Evolutionary conservation across 2,329 filamentous ascomycete species (phyloP).

Genomic region (Colletotrichum siamense): DNA sequence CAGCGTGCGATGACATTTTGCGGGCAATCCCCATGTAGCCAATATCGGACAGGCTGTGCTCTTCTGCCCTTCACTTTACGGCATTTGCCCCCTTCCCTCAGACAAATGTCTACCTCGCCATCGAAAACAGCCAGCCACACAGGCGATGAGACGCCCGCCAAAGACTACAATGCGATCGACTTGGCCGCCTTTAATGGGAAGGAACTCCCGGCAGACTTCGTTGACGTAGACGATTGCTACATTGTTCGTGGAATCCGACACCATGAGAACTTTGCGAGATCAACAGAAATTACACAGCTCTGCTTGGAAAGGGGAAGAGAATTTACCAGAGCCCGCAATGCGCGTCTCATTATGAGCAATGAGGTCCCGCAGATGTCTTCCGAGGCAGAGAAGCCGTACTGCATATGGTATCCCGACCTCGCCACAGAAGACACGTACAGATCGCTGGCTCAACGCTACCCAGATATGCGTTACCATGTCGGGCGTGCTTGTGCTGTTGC

Average conservation of each 20-base stretch:
- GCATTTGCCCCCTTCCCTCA: accelerated
- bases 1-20: accelerated
- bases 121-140: not conserved
- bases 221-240: not conserved
- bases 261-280: not conserved
- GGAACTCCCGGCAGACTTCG: not conserved
- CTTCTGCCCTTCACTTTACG: not conserved
- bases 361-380: constrained; percentile 30
- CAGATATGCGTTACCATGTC: constrained; percentile 40
- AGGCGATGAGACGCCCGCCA: not conserved
- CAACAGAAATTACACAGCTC: not conserved
- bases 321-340: constrained; percentile 30
- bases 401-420: constrained; percentile 45
- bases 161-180: not conserved
- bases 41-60: not conserved
- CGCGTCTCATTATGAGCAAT: constrained; percentile 41
- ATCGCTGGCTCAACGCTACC: constrained; percentile 33
- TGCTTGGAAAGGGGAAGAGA: not conserved
- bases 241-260: not conserved
- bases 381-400: constrained; percentile 38
- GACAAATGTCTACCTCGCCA: not conserved
- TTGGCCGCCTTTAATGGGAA: not conserved
- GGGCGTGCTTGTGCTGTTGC: constrained; percentile 45
- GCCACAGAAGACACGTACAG: constrained; percentile 41
- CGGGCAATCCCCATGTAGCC: too few relatives aligned